phyloP scores from a whole-genome alignment of 129 eudicot genomes.

The Calendula officinalis region DNA sequence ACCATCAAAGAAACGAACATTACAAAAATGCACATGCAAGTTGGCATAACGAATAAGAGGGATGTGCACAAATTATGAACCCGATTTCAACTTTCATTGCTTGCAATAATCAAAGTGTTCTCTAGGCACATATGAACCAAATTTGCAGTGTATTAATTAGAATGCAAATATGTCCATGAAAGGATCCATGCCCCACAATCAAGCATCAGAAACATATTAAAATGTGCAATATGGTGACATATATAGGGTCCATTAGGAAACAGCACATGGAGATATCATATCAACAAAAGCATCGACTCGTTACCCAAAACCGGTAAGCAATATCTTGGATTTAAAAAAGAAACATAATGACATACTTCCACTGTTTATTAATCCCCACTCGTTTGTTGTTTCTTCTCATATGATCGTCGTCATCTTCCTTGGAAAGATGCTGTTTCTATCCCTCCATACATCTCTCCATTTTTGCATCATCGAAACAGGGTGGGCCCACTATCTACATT shows the following conservation, averaged over 20 bases:
- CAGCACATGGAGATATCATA: conserved; percentile 2
- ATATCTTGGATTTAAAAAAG: conserved; percentile 7
- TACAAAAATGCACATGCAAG: neutral
- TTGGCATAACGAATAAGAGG: neutral
- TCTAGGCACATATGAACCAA: neutral
- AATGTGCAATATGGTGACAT: neutral
- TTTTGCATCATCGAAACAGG: neutral
- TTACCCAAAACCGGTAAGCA: conserved; percentile 6
- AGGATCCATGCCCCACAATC: neutral
- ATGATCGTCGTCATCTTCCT: neutral
- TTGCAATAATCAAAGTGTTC: neutral
- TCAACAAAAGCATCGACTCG: conserved; percentile 13
- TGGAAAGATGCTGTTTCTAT: neutral
- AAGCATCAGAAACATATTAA: neutral
- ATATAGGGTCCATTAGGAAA: conserved; percentile 6
- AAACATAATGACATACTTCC: conserved; percentile 11
- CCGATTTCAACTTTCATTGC: neutral
- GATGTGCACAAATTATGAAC: neutral
- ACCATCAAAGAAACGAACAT: neutral
- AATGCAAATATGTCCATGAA: neutral
- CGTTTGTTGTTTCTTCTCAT: conserved; percentile 11
- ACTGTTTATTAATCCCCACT: neutral
- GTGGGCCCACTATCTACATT: conserved; percentile 5
- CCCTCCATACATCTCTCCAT: neutral
- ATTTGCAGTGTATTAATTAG: neutral